These are phyloP conservation scores for Daldinia bambusicola DNA, from an alignment of 495 filamentous ascomycete species.

Conservation along the genomic window DNA sequence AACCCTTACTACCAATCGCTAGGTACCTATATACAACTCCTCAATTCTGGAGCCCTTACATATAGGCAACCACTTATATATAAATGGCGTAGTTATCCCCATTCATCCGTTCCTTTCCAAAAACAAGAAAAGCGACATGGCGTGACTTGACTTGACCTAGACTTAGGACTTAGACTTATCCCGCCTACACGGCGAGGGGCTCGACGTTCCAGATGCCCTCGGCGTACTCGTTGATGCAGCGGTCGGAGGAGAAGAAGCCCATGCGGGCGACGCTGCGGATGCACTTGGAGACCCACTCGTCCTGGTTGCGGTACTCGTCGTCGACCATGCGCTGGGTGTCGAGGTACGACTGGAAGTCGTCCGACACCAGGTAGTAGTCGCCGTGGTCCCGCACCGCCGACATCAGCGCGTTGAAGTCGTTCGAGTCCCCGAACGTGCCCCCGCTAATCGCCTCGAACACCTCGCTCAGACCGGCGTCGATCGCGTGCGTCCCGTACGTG, in stretches of 20 bases:
- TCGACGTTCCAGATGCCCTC: constrained; percentile 97
- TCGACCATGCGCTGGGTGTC: constrained; percentile 91
- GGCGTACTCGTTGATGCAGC: constrained; percentile 98
- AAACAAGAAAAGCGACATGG: no score
- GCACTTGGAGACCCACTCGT: constrained; percentile 89
- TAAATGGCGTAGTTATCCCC: no score
- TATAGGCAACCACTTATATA: neutral
- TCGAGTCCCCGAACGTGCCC: constrained; percentile 79
- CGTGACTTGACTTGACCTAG: no score
- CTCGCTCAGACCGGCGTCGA: constrained; percentile 77
- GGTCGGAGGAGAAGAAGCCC: constrained; percentile 96
- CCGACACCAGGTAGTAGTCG: constrained; percentile 96
- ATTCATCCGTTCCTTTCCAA: neutral
- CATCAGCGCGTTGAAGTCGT: constrained; percentile 80
- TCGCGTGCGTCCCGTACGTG: constrained; percentile 77
- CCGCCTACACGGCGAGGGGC: constrained; percentile 62
- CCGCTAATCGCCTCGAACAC: constrained; percentile 86
- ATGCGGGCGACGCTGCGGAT: constrained; percentile 89
- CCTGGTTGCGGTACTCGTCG: constrained; percentile 87
- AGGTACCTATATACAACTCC: neutral
- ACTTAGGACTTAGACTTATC: no score
- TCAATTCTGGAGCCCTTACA: neutral
- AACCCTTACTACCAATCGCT: neutral
- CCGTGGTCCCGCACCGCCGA: constrained; percentile 88
- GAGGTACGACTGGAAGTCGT: constrained; percentile 94